Base-by-base conservation (phyloP, 345 rosid genomes). In the Aethionema arabicum region DNA sequence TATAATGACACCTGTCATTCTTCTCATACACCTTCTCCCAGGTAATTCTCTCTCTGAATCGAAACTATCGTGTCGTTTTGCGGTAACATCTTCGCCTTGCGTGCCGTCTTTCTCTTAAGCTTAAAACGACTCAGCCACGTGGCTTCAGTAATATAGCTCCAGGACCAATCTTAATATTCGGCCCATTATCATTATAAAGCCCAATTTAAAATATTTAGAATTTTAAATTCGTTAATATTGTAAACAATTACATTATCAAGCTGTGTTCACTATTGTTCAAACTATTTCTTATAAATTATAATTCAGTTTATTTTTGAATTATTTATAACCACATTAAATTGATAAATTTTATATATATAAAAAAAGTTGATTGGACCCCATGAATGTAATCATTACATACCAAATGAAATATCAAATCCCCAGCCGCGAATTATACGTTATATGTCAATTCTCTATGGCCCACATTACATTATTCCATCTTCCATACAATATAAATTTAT, bases 1-100 rank as follows among this genome's bases (percentile, higher is more conserved):
- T 6, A 44, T 52, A 40, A 63, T 44, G 67, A 68, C 73, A 68
- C 37, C 61, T 63, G 58, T 70, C 58, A 14, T 32, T 52, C 46
- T 36, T 13, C 42, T 21, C 53, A 43, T n/a, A 50, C 29, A 41
- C 45, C 37, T 16, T 21, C 39, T 35, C 7, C 5, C 8, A 46
- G 31, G 11, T 45, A 27, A 36, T 36, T 1, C 11, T 35, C 5
- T 14, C 13, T 11, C 4, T 31, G 6, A 10, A 33, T 27, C 36
- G 6, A 10, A 33, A 29, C 36, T 39, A 6, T 55, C 63, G 46
- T 47, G 74, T 49, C 74, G 64, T 70, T 62, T 63, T 4, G 11
- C 27, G 1, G 9, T 21, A 4, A 13, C 63, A 13, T 7, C 12
- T 56, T 56, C 39, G 48, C 59, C 31, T 40, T 27, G 64, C 52